Evolutionary conservation across 768 basidiomycete species (phyloP), one percentile per base, ranked within the genome.

Genomic region (Leucocoprinus sp.): DNA sequence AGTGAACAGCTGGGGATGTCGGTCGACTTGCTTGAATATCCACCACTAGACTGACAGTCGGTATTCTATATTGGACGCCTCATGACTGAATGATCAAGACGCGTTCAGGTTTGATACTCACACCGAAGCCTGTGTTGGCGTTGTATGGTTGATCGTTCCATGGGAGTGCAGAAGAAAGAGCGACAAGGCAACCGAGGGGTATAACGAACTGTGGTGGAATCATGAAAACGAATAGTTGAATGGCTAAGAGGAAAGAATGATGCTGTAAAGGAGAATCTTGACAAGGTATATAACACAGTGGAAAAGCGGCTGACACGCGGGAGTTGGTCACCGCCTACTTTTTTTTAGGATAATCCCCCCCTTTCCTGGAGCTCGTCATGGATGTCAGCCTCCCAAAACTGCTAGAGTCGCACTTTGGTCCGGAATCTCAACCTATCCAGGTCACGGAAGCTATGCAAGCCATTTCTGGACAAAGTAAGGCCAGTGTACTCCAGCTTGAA

Each of bases 381-480:
- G 58, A 63, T 36, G 49, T 60, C 22, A 55, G 57, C 19, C 58
- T 60, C 7, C 50, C 39, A 11, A 62, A 46, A 57, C 50, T 41
- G 55, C 46, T 66, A 42, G 77, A 80, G 50, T 77, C 72, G 24
- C 66, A 74, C 44, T 79, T 83, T 59, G 82, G 82, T 0, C 82
- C 81, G 34, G 65, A 80, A 17, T 84, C 82, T 31, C 71, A 80
- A 26, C 63, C 54, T 19, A 67, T 84, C 24, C 58, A 74, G 36
- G 51, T 84, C 36, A 57, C 55, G 21, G 59, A 60, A 1, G 82
- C 82, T 53, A 49, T 75, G 11, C 60, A 65, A 9, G 55, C 63
- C 40, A 62, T 66, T 5, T 33, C 47, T 27, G 45, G 48, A 8
- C 51, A 52, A 33, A 31, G 40, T 14, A 48, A 36, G 39, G 43